Base-by-base conservation (phyloP, 1,284 basidiomycete genomes). In the Ustilago crameri region DNA sequence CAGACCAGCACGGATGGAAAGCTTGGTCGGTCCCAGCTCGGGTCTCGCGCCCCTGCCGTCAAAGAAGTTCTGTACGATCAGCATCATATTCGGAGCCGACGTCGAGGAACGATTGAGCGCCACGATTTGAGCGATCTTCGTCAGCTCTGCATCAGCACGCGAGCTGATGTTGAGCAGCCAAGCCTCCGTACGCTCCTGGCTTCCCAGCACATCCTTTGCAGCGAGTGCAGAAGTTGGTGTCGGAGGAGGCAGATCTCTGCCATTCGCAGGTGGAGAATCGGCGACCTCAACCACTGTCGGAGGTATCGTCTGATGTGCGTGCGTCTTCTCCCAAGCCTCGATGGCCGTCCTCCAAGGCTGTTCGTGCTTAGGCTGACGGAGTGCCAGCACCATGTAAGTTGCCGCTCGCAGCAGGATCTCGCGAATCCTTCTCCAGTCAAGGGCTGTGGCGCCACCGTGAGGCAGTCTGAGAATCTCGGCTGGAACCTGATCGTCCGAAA, bases 391-490 rank as follows among this genome's bases (percentile, higher is more conserved):
- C 69, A 73, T 73, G 47, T 67, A 73, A 14, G 53, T 48, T 3
- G 69, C 69, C 3, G 60, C 46, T 47, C 69, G 54, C 41, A 63
- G 27, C 9, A 73, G 49, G 2, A 68, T 27, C 45, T 73, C 69
- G 10, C 26, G 20, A 34, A 73, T 64, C 49, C 56, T 55, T 17
- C 35, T 30, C 60, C 55, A 60, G 24, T 64, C 65, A 18, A 73
- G 46, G 46, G 60, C 60, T 22, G 53, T 52, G 10, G 69, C 69
- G 24, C 69, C 69, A 24, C 64, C 69, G 35, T 73, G 49, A 10
- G 69, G 56, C 38, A 73, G 42, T 17, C 46, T 49, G 3, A 67
- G 51, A 46, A 73, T 73, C 42, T 64, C 52, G 0, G 58, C 18
- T 5, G 69, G 69, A 10, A 73, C 55, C 8, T 20, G 43, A 22